Evolutionary conservation across 2,329 filamentous ascomycete genomes (phyloP).

Genomic region (Plectosphaerella sp.): DNA sequence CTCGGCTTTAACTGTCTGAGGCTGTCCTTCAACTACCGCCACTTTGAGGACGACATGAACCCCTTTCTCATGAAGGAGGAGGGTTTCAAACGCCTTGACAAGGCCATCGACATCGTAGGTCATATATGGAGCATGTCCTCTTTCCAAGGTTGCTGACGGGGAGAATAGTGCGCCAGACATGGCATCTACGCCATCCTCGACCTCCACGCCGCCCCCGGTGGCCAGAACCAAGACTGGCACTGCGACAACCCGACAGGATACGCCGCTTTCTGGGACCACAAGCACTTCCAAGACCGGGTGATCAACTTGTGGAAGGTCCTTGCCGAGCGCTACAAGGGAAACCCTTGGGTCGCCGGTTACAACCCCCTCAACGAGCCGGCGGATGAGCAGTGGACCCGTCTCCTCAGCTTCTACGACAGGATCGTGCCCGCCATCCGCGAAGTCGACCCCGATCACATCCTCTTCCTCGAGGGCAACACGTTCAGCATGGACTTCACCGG

Average conservation of each 20-base stretch:
- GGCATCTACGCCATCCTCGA: slow-evolving; percentile 41
- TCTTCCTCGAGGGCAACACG: slow-evolving; percentile 37
- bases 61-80: slow-evolving; percentile 39
- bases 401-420: slow-evolving; percentile 29
- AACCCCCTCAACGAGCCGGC: slow-evolving; percentile 22
- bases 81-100: slow-evolving; percentile 45
- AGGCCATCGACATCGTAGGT: slow-evolving; percentile 34
- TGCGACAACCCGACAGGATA: slow-evolving; percentile 30
- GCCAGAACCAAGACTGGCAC: slow-evolving; percentile 45
- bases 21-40: slow-evolving; percentile 57
- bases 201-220: slow-evolving; percentile 38
- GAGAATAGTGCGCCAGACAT: slow-evolving; percentile 25
- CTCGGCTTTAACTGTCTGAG: slow-evolving; percentile 54
- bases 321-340: slow-evolving; percentile 34
- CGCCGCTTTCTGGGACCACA: slow-evolving; percentile 41
- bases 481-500: slow-evolving; percentile 36
- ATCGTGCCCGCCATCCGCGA: slow-evolving; percentile 27
- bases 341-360: slow-evolving; percentile 36
- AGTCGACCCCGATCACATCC: slow-evolving; percentile 36
- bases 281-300: slow-evolving; percentile 39
- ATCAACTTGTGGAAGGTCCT: slow-evolving; percentile 39
- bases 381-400: slow-evolving; percentile 20
- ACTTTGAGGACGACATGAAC: slow-evolving; percentile 49
- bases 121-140: neutral
- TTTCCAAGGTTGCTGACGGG: slow-evolving; percentile 20